Evolutionary conservation across 2,329 filamentous ascomycete genomes (phyloP).

Genomic region (Macrophomina phaseolina): DNA sequence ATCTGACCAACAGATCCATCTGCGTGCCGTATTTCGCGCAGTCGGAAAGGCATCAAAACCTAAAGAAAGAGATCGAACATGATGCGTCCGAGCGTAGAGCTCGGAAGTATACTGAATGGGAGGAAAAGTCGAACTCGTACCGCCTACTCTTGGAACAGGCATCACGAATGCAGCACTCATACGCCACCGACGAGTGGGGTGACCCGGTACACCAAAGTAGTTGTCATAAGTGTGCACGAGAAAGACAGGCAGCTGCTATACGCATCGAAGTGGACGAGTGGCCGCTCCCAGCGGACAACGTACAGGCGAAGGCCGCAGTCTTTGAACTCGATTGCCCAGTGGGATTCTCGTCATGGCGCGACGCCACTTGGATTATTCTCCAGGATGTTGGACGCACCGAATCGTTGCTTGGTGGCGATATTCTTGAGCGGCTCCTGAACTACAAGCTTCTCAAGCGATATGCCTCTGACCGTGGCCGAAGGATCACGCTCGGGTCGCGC

Average conservation of each 20-base stretch:
- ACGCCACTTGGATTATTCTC: constrained; percentile 17
- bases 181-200: background rate
- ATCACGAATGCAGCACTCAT: no score
- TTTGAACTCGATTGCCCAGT: constrained; percentile 52
- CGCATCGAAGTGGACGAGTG: constrained; percentile 61
- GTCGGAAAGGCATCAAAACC: constrained; percentile 48
- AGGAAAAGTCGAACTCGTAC: no score
- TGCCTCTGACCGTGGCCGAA: background rate
- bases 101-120: constrained; percentile 35
- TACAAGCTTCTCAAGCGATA: background rate
- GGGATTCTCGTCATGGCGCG: constrained; percentile 21
- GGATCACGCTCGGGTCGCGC: background rate
- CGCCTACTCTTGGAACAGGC: no score
- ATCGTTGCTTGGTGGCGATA: background rate
- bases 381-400: background rate
- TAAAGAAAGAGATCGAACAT: constrained; percentile 47
- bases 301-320: constrained; percentile 51
- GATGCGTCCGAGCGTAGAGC: constrained; percentile 39
- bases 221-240: constrained; percentile 42
- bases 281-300: constrained; percentile 53
- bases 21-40: constrained; percentile 55
- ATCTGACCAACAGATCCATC: constrained; percentile 46
- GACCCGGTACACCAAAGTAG: no score
- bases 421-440: background rate
- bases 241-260: constrained; percentile 43